These are phyloP conservation scores for Amphichorda felina DNA, from an alignment of 2,329 filamentous ascomycete species.

Conservation along the genomic window DNA sequence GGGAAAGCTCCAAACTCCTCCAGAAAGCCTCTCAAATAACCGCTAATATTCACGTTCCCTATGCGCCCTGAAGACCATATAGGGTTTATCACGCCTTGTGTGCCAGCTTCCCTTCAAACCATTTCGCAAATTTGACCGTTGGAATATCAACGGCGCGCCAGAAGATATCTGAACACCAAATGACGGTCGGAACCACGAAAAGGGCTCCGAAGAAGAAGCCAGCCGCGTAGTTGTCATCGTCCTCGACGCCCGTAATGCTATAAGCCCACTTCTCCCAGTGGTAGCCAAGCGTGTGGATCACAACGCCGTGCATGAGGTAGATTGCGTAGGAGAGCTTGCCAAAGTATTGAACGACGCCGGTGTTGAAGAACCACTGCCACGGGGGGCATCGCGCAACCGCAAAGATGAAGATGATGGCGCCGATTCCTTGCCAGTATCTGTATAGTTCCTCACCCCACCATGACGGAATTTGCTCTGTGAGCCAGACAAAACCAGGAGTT, in stretches of 20 bases:
- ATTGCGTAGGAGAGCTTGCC: conserved; percentile 49
- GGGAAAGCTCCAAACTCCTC: background rate
- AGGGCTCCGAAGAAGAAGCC: conserved; percentile 34
- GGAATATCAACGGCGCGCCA: conserved; percentile 44
- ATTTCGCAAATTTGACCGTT: conserved; percentile 42
- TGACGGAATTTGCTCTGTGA: conserved; percentile 33
- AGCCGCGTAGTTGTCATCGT: conserved; percentile 24
- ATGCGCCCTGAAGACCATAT: too few species aligned
- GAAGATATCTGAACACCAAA: conserved; percentile 45
- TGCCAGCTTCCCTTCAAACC: conserved; percentile 31
- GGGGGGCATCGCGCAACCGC: conserved; percentile 31
- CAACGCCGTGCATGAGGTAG: conserved; percentile 49
- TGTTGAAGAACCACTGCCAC: conserved; percentile 40
- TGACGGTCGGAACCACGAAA: conserved; percentile 36
- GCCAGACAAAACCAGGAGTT: conserved; percentile 39
- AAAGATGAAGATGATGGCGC: conserved; percentile 38
- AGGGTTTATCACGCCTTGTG: background rate
- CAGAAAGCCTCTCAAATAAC: too few species aligned
- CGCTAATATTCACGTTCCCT: too few species aligned
- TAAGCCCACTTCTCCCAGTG: conserved; percentile 36
- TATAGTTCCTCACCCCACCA: conserved; percentile 37
- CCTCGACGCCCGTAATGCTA: conserved; percentile 32
- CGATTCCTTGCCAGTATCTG: conserved; percentile 44
- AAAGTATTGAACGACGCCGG: conserved; percentile 39
- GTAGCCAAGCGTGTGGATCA: conserved; percentile 41